Evolutionary conservation across 2,329 filamentous ascomycete species (phyloP), one percentile per base, ranked within the genome.

Genomic region (Fusarium foetens): DNA sequence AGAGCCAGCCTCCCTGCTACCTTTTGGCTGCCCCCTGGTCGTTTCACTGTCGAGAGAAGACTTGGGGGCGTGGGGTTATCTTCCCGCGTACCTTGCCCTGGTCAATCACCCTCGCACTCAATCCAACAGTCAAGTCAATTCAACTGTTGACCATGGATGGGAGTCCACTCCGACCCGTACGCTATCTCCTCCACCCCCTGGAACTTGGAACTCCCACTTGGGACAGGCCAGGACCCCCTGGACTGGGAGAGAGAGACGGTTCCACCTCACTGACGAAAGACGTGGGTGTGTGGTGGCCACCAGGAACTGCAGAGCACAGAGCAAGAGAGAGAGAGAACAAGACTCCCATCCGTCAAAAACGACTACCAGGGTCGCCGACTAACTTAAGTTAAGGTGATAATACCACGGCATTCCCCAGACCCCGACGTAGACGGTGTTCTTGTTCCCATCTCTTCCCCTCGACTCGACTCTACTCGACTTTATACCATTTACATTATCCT

Each of bases 391-490:
- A 73, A 77, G 73, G 75, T 77, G 74, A 77, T 77, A 77, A 77
- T 73, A 76, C 75, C 68, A 74, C 75, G 60, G 67, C 71, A 65
- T 72, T 77, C 75, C 75, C 75, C 75, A 77, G 69, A 68, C 72
- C 74, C 71, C 55, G 52, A 71, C 60, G 55, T 68, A 52, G 60
- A 27, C 61, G 70, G 46, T 61, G 57, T 53, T 58, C 58, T 60
- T 70, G 62, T 58, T 76, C 70, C 35, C 54, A 73, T 64, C 58
- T 75, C 51, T 58, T 68, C 61, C 64, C 55, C 67, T 74, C 70
- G 58, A 66, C 70, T 71, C 58, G 61, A 60, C 63, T 71, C 36
- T 48, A 60, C 58, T 68, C 46, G 58, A 67, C 63, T 58, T 27
- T 49, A 29, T 51, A 51, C 48, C 46, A 54, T 53, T 48, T 63